phyloP scores from a whole-genome alignment of 78 protist genomes.

The Anaeramoeba ignava region DNA sequence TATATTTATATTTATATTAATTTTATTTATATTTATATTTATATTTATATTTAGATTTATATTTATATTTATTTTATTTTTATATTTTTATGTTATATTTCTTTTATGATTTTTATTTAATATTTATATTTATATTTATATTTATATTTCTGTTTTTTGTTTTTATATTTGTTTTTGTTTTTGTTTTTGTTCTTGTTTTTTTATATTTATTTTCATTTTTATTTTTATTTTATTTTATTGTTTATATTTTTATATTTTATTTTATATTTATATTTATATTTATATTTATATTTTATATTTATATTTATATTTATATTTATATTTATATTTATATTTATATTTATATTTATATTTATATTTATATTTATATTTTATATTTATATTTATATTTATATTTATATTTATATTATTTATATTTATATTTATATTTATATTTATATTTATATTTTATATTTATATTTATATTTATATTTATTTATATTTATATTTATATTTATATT shows the following conservation, averaged over 20 bases:
- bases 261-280: background rate
- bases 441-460: too few relatives aligned
- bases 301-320: background rate
- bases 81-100: constrained; percentile 3
- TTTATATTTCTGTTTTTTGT: too few relatives aligned
- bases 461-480: too few relatives aligned
- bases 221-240: background rate
- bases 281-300: background rate
- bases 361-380: background rate
- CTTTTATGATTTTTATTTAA: too few relatives aligned
- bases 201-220: background rate
- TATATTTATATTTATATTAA: background rate
- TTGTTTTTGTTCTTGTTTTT: background rate
- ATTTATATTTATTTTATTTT: background rate
- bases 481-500: too few relatives aligned
- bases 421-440: too few relatives aligned
- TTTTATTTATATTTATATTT: background rate
- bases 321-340: background rate
- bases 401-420: background rate
- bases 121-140: too few relatives aligned
- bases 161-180: background rate
- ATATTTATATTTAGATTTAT: background rate
- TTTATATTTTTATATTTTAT: background rate
- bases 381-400: background rate
- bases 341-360: background rate